A percentile compares a stretch with the other conserved stretches of the same genome.
These are phyloP conservation scores for Voacanga thouarsii DNA, from an alignment of 257 asterid species.

Conservation along the genomic window DNA sequence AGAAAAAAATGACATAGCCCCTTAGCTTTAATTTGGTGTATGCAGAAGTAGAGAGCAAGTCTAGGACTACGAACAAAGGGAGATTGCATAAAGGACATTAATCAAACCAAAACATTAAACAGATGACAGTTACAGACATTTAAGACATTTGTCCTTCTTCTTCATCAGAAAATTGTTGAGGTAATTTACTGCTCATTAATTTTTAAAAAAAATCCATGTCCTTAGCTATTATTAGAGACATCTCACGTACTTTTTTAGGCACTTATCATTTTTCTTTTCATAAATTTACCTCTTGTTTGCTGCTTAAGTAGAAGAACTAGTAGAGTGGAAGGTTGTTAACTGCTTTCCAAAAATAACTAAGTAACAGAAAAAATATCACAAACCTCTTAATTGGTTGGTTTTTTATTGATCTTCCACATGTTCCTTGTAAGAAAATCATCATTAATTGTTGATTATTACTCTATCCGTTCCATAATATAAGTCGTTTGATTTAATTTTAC, in stretches of 20 bases:
- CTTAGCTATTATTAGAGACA: too few species aligned
- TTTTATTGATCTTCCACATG: background rate
- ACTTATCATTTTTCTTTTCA: too few species aligned
- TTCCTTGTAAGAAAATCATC: background rate
- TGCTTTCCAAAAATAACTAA: too few species aligned
- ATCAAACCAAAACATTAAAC: background rate
- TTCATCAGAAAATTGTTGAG: background rate
- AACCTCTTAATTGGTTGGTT: too few species aligned
- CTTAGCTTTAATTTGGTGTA: background rate
- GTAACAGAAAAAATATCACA: too few species aligned
- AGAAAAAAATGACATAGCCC: background rate
- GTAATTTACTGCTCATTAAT: background rate
- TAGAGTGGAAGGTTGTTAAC: too few species aligned
- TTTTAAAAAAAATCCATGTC: background rate
- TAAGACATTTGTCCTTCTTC: slow-evolving; percentile 1
- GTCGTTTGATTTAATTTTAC: too few species aligned
- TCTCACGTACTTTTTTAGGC: too few species aligned
- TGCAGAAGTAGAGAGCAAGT: too few species aligned
- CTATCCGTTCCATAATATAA: too few species aligned
- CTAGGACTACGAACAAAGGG: background rate
- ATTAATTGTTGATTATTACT: background rate
- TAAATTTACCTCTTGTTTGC: too few species aligned
- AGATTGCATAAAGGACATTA: background rate
- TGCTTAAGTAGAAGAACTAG: too few species aligned
- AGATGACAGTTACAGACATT: background rate